phyloP scores from a whole-genome alignment of 83 land plant species.

The Picea engelmannii region DNA sequence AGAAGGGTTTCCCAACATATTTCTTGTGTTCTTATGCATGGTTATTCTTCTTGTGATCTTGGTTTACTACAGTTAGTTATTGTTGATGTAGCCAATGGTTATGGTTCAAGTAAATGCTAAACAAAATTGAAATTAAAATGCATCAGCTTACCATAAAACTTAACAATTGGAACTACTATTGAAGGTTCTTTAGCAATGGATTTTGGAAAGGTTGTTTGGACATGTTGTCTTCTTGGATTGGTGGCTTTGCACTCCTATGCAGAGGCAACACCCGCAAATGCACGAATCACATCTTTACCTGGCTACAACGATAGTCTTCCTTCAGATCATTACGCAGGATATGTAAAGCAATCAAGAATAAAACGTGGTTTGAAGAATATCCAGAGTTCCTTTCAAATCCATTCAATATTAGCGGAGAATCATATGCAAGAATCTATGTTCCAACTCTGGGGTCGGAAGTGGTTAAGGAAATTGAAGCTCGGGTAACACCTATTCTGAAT shows the following conservation, averaged over 20 bases:
- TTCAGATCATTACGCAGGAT: slow-evolving; percentile 84
- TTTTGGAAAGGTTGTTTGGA: slow-evolving; percentile 1
- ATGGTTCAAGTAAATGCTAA: too few species aligned
- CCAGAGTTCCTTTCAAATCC: slow-evolving; percentile 76
- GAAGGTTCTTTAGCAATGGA: slow-evolving; percentile 10
- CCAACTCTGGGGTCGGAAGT: slow-evolving; percentile 80
- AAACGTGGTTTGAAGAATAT: slow-evolving; percentile 82
- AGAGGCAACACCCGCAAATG: slow-evolving; percentile 49
- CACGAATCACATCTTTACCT: slow-evolving; percentile 49
- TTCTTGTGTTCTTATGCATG: too few species aligned
- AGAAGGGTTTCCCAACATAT: too few species aligned
- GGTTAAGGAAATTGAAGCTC: slow-evolving; percentile 71
- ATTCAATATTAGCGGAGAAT: slow-evolving; percentile 85
- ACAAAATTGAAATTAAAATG: too few species aligned
- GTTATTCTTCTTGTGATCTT: too few species aligned
- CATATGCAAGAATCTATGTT: slow-evolving; percentile 94
- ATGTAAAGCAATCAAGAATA: too few species aligned
- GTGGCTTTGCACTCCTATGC: neutral
- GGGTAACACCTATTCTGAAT: slow-evolving; percentile 63
- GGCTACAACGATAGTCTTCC: slow-evolving; percentile 67
- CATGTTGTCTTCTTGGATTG: slow-evolving; percentile 11
- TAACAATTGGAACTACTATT: neutral
- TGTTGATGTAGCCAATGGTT: too few species aligned
- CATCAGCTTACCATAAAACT: neutral
- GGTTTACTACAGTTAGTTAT: too few species aligned